Evolutionary conservation across 192 early-diverging fungal genomes (phyloP).

Genomic region (Coemansia guatemalensis): DNA sequence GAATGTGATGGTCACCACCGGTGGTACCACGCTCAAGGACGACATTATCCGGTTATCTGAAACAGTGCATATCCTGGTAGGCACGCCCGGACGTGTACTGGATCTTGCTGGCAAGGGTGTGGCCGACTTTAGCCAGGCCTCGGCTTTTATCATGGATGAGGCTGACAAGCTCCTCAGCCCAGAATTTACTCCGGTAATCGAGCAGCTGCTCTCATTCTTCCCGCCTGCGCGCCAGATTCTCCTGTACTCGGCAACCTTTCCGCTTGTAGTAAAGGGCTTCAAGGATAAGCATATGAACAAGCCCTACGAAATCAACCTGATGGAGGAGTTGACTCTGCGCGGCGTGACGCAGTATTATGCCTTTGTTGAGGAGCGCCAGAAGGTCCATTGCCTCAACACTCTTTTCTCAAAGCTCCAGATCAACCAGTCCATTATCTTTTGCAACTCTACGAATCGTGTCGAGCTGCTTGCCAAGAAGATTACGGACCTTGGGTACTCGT

Average conservation of each 20-base stretch:
- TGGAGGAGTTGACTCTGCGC: constrained; percentile 97
- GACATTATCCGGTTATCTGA: constrained; percentile 95
- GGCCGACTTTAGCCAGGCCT: constrained; percentile 85
- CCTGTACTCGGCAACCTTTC: constrained; percentile 97
- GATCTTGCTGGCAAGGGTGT: constrained; percentile 95
- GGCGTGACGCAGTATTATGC: constrained; percentile 99
- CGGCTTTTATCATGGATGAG: constrained; percentile 98
- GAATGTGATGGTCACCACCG: constrained; percentile 99
- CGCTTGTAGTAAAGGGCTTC: constrained; percentile 96
- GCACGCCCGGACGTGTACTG: constrained; percentile 94
- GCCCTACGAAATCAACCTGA: constrained; percentile 98
- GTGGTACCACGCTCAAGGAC: constrained; percentile 97
- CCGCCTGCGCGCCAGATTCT: constrained; percentile 90
- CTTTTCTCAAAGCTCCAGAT: constrained; percentile 99
- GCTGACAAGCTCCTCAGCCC: constrained; percentile 98
- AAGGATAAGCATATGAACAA: constrained; percentile 95
- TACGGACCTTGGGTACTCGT: constrained; percentile 99
- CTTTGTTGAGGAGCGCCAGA: constrained; percentile 98
- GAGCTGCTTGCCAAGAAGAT: constrained; percentile 99
- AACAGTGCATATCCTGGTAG: constrained; percentile 94
- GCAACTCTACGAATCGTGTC: constrained; percentile 98
- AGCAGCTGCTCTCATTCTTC: constrained; percentile 92
- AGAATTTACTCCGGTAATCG: constrained; percentile 98
- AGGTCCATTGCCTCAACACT: constrained; percentile 93
- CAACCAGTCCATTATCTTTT: constrained; percentile 99